Evolutionary conservation across 306 rosid genomes (phyloP).

Genomic region (Rubus parviflorus): DNA sequence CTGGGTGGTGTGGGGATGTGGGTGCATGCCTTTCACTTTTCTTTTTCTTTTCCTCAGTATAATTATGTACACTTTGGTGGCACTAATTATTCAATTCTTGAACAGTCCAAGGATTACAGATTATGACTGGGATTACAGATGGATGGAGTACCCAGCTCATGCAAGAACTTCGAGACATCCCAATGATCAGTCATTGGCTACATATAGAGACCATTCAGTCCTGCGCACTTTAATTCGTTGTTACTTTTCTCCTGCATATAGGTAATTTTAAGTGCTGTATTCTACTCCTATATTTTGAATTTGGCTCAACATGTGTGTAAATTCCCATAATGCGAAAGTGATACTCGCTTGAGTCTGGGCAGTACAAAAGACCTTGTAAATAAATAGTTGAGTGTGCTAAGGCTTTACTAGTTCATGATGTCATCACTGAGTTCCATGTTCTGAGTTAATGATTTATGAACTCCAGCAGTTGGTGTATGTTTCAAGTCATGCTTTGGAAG

Average conservation of each 20-base stretch:
- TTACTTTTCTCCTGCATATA: conserved; percentile 80
- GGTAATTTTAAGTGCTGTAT: conserved; percentile 41
- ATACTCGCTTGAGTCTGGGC: not conserved
- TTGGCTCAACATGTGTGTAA: not conserved
- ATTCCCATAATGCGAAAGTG: not conserved
- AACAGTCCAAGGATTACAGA: conserved; percentile 41
- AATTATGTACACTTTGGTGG: not conserved
- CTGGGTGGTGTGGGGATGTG: not conserved
- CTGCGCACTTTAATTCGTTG: conserved; percentile 79
- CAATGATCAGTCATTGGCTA: conserved; percentile 64
- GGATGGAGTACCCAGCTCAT: conserved; percentile 78
- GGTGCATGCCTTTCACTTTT: not conserved
- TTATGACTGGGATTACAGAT: conserved; percentile 78
- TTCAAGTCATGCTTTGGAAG: not conserved
- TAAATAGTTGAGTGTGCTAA: not conserved
- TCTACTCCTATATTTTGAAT: not conserved
- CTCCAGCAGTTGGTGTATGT: not conserved
- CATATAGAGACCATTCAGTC: conserved; percentile 82
- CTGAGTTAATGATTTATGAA: not conserved
- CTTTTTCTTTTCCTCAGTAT: not conserved
- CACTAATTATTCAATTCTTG: conserved; percentile 7
- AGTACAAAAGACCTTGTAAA: not conserved
- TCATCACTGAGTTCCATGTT: not conserved
- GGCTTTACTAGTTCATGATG: not conserved
- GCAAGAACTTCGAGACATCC: conserved; percentile 63